Evolutionary conservation across 208 protist genomes (phyloP).

Genomic region (Endotrypanum monterogeii): DNA sequence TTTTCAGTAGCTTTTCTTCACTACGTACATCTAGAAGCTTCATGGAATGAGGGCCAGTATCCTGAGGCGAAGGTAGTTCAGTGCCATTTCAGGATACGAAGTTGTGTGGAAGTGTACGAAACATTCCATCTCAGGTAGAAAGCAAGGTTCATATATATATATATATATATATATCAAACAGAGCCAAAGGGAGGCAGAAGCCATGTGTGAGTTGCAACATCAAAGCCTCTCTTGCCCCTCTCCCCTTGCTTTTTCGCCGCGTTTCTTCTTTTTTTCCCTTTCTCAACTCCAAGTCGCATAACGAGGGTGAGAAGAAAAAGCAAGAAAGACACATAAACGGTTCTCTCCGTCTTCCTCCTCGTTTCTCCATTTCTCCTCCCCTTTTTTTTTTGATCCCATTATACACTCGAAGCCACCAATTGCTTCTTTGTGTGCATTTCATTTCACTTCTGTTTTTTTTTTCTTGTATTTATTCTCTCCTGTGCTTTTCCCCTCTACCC

Average conservation of each 20-base stretch:
- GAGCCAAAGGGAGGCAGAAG: not conserved
- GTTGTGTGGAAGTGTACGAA: not conserved
- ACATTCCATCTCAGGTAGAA: not conserved
- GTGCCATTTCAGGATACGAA: not conserved
- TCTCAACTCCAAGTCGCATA: no score
- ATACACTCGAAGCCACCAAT: not conserved
- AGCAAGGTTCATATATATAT: not conserved
- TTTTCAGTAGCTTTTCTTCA: not conserved
- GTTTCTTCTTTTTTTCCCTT: not conserved
- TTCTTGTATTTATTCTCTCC: not conserved
- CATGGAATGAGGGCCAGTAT: no score
- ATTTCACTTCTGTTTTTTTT: not conserved
- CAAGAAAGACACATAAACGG: no score
- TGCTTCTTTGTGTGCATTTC: not conserved
- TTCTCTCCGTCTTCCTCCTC: not conserved
- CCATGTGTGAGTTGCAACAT: not conserved
- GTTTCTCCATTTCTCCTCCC: not conserved
- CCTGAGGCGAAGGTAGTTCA: not conserved
- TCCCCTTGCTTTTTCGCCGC: not conserved
- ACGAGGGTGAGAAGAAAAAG: no score
- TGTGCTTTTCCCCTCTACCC: not conserved
- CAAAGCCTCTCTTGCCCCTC: not conserved
- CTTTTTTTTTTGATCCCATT: not conserved
- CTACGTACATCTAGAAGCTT: not conserved
- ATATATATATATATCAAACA: not conserved